These are phyloP conservation scores for Trichosporon sp. DNA, from an alignment of 1,284 basidiomycete genomes.

Conservation along the genomic window DNA sequence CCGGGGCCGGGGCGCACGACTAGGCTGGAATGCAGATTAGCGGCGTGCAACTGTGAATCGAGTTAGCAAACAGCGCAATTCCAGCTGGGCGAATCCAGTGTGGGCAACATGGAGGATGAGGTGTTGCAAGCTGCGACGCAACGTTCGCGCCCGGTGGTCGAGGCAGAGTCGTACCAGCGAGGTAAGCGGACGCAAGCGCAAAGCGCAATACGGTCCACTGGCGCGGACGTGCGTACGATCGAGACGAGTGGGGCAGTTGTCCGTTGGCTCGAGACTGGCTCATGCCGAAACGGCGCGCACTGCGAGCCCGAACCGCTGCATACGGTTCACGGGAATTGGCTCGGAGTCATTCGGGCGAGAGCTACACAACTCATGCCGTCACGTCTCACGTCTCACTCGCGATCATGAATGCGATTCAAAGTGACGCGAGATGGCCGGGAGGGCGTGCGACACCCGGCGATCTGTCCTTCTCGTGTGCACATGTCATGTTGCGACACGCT, in stretches of 20 bases:
- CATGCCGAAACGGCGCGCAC: too few relatives aligned
- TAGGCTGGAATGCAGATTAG: background rate
- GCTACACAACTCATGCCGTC: background rate
- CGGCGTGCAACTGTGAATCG: conserved; percentile 2
- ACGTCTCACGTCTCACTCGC: background rate
- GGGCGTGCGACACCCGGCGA: background rate
- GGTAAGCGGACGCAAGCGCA: background rate
- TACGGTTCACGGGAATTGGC: background rate
- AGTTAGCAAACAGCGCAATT: background rate
- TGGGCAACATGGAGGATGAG: background rate
- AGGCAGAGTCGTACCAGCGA: background rate
- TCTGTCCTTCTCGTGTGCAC: background rate
- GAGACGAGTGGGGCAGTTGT: background rate
- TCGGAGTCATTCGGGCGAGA: background rate
- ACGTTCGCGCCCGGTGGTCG: background rate
- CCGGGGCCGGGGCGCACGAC: conserved; percentile 13
- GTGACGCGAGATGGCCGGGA: background rate
- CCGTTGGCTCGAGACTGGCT: too few relatives aligned
- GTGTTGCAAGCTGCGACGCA: background rate
- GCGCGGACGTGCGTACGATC: background rate
- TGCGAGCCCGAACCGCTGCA: too few relatives aligned
- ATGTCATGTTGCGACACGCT: background rate
- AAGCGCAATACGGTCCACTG: too few relatives aligned
- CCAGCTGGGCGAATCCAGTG: background rate
- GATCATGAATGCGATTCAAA: background rate